Evolutionary conservation across 179 eudicot genomes (phyloP), one percentile per base, ranked within the genome.

Genomic region (Amaranthus tricolor): DNA sequence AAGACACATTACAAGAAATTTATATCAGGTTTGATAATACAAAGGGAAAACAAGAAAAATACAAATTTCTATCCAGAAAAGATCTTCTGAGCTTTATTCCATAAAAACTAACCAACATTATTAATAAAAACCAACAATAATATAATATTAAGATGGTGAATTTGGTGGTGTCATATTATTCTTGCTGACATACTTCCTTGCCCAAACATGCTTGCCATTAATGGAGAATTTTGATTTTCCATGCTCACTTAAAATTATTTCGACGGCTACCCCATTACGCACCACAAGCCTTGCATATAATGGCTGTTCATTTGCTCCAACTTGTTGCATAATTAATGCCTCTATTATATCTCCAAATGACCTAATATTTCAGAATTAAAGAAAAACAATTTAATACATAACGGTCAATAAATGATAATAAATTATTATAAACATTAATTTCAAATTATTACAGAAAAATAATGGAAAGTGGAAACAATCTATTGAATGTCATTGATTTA

Each of bases 161-260:
- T 31, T 31, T 31, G 40, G 40, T 31, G 40, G 40, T 31, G 40
- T 31, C 40, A 31, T 31, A 31, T 31, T 31, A 4, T 31, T 31
- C 40, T 31, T 31, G 40, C 40, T 31, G 40, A 86, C 82, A 72
- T 79, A 91, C 57, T 88, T 89, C 14, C 91, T 71, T 2, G 90
- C 96, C 91, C 90, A 92, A 6, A 90, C 88, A 76, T 90, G 96
- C 76, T 87, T 90, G 6, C 96, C 91, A 66, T 89, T 89, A 73
- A 90, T 92, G 0, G 82, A 49, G 58, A 88, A 88, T 73, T 84
- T 91, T 0, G 86, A 82, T 76, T 83, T 89, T 52, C 72, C 66
- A 13, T 76, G 78, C 3, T 61, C 78, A 10, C 71, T 78, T 2
- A 88, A 76, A 2, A 91, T 71, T 6, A 7, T 49, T 1, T 62